Base-by-base conservation (phyloP, 768 basidiomycete genomes). In the Gloeophyllum trabeum region DNA sequence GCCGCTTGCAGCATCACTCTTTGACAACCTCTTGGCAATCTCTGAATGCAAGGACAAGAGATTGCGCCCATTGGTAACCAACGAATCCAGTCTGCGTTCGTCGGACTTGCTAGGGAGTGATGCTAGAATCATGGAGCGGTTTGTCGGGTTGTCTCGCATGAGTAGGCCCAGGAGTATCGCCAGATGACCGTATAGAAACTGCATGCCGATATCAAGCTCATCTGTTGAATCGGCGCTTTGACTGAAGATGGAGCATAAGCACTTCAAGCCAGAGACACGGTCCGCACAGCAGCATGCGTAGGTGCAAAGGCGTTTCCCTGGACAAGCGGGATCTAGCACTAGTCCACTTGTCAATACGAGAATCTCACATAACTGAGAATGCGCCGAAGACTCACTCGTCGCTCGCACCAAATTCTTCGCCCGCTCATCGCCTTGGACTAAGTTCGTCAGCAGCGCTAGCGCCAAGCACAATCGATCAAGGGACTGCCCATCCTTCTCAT, bases 381-480 rank as follows among this genome's bases (percentile, higher is more conserved):
- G n/a, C n/a, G n/a, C n/a, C n/a, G n/a, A 25, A 36, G 1, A 57
- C 77, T 47, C 54, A 83, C 83, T 61, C 28, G 64, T 70, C 10
- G 66, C 62, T 32, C 70, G 66, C 6, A 76, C 55, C 2, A 62
- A 49, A 26, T 65, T 55, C 35, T 73, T 74, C 6, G 70, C 67
- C n/a, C 58, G 62, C 0, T 68, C 65, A n/a, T 68, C 61, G 4
- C 62, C 63, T 51, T 87, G 81, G 0, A 85, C 75, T 34, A 89
- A 62, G 56, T 88, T 89, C 41, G 84, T 85, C 30, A 89, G 61
- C 6, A 89, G 61, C 1, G 79, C 87, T 4, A 90, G 68, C 4
- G 78, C 71, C 21, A 90, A 76, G 55, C 85, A 89, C 4, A 87
- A 62, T 24, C 71, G 66, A 53, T 90, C 88, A n/a, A 84, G 63